Evolutionary conservation across 352 stramenopile species (phyloP).

Genomic region (Pythium sp.): DNA sequence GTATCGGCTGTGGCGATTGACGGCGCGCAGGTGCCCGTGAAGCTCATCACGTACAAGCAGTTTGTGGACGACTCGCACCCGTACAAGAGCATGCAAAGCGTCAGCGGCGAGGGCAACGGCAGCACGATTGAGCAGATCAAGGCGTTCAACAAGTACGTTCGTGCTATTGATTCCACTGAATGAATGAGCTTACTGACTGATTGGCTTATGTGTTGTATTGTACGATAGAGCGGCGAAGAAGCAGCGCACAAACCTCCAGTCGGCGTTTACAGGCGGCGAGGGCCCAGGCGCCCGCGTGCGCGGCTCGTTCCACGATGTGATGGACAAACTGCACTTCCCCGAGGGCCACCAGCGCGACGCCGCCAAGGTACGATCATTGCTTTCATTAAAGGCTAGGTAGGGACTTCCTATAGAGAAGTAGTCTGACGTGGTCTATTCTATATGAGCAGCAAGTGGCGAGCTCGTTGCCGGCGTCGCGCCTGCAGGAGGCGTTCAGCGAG

Average conservation of each 20-base stretch:
- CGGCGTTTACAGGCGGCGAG: slow-evolving; percentile 56
- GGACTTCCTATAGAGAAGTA: not conserved
- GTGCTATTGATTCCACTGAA: not conserved
- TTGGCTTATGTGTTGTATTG: not conserved
- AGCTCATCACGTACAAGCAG: slow-evolving; percentile 78
- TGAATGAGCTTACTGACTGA: not conserved
- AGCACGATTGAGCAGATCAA: slow-evolving; percentile 57
- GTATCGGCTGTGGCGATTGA: slow-evolving; percentile 12
- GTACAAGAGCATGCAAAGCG: slow-evolving; percentile 51
- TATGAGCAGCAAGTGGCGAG: slow-evolving; percentile 25
- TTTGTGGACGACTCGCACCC: slow-evolving; percentile 73
- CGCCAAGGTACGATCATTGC: too few relatives aligned
- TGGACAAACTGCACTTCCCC: slow-evolving; percentile 74
- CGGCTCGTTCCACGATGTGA: slow-evolving; percentile 62
- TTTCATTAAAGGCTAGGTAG: too few relatives aligned
- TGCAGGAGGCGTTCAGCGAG: slow-evolving; percentile 69
- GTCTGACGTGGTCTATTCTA: not conserved
- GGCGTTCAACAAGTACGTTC: slow-evolving; percentile 57
- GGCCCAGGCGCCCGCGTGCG: slow-evolving; percentile 44
- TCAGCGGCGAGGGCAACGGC: slow-evolving; percentile 7
- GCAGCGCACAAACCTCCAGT: slow-evolving; percentile 72
- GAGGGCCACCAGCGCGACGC: slow-evolving; percentile 39
- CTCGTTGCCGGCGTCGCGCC: slow-evolving; percentile 39
- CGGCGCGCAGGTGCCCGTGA: not conserved
- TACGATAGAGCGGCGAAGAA: slow-evolving; percentile 56